Base-by-base conservation (phyloP, 1,284 basidiomycete genomes). In the Heterobasidion parviporum region DNA sequence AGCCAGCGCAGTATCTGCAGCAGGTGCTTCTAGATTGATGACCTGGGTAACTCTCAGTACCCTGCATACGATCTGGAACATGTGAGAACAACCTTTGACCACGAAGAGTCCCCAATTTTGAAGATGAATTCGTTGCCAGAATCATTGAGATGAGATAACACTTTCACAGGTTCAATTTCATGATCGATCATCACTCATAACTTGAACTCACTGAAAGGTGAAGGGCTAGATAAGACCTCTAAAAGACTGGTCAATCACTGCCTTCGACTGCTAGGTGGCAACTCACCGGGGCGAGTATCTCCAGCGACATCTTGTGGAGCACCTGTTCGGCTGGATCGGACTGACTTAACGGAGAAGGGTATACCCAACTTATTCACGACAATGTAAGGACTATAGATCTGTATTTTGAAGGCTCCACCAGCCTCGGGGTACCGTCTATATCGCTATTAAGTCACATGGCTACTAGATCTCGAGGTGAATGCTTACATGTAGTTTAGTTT, bases 391-490 rank as follows among this genome's bases (percentile, higher is more conserved):
- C 85, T 87, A 68, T 94, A 99, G 54, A 99, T 87, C 70, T 99
- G 96, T 1, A 98, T 92, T 71, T 93, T 96, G 80, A 98, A 97
- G 1, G 96, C 94, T n/a, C 97, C 95, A 3, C 96, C 97, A 10
- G 94, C 92, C 58, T 98, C 84, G 2, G 92, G 85, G 70, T 92
- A 93, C 46, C 87, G 87, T 52, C 87, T 92, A 54, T 3, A 58
- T 50, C 32, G 7, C 1, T 15, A 12, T 64, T 9, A 63, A 52
- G 33, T 10, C 15, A 34, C 15, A 20, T 35, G 15, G 16, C 8
- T 6, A 56, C 1, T 41, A n/a, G 50, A 50, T n/a, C 9, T 32
- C 20, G 50, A 35, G 32, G 41, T 1, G 36, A 16, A 14, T 16
- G 70, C 85, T 59, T 68, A 94, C 93, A 90, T 76, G 68, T 98